These are phyloP conservation scores for Aspergillus kassunensis DNA, from an alignment of 495 filamentous ascomycete species.

Conservation along the genomic window DNA sequence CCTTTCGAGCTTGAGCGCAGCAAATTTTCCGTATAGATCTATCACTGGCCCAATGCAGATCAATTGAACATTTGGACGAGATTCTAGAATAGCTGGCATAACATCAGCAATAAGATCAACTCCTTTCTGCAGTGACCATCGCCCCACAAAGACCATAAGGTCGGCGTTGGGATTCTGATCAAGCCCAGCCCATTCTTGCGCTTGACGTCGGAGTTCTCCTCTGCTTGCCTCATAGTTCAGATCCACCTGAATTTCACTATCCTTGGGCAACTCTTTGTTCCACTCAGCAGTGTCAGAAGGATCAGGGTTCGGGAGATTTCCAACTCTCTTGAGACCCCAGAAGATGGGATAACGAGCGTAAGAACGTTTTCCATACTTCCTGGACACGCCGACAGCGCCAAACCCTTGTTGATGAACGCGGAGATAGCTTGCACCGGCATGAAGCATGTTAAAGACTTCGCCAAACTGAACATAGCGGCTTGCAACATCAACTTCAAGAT, in stretches of 20 bases:
- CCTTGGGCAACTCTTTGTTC: constrained; percentile 51
- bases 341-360: constrained; percentile 75
- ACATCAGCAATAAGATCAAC: constrained; percentile 76
- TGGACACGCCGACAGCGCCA: constrained; percentile 70
- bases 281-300: constrained; percentile 70
- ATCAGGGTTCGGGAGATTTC: constrained; percentile 70
- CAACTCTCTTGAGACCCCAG: constrained; percentile 69
- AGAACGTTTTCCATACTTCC: constrained; percentile 71
- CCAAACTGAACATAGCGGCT: constrained; percentile 57
- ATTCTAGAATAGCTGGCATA: constrained; percentile 67
- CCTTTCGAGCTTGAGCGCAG: constrained; percentile 64
- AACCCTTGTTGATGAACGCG: constrained; percentile 71
- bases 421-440: constrained; percentile 70
- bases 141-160: constrained; percentile 72
- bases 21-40: constrained; percentile 76
- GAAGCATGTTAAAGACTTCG: constrained; percentile 66
- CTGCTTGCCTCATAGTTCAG: constrained; percentile 53
- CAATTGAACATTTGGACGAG: constrained; percentile 61
- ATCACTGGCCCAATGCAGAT: constrained; percentile 72
- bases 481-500: constrained; percentile 44
- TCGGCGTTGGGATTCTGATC: constrained; percentile 64
- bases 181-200: constrained; percentile 74
- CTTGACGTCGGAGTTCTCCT: constrained; percentile 58
- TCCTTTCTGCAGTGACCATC: constrained; percentile 78
- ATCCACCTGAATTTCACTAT: constrained; percentile 54